Base-by-base conservation (phyloP, 306 rosid genomes). In the Crataegus laevigata region DNA sequence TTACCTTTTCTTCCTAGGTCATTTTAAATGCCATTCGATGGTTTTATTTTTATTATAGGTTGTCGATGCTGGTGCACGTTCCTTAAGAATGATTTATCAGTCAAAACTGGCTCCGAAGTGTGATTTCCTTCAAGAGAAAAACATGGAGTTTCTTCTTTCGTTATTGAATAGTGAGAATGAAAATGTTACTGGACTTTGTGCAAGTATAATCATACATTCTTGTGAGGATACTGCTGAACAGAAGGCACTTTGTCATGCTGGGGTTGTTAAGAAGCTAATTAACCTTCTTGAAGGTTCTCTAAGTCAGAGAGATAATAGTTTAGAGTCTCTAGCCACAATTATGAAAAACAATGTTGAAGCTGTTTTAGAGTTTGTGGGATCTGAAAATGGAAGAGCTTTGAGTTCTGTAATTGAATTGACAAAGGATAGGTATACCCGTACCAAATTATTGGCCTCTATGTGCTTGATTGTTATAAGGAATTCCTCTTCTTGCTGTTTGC, bases 61-160 rank as follows among this genome's bases (percentile, higher is more conserved):
- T 79, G 93, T 90, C 52, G 93, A 92, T 82, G 93, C 99, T 0
- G 89, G 96, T 76, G 97, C 99, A 4, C 93, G 99, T 42, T 89
- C 99, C 40, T 77, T 94, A 60, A 77, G 88, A 73, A 94, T 94
- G 99, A 87, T 94, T 79, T 94, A 90, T 81, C 97, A 91, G 73
- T 94, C 99, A 4, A 88, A 86, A 78, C 83, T 85, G n/a, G 96
- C 97, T 79, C 99, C 99, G 3, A 94, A 94, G 76, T 88, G 81
- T 80, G 93, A 90, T 78, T 89, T 94, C 79, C 79, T 86, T 71
- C 73, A 72, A 69, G 88, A 83, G 65, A 83, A 79, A 83, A 88
- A 83, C 82, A 84, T 85, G 83, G 79, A 85, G 13, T 94, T 89
- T 89, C 89, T 94, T 77, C 90, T 90, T 74, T 92, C 85, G 13